A percentile compares a stretch with the other conserved stretches of the same genome.
Evolutionary conservation across 2,329 filamentous ascomycete species (phyloP).

Genomic region (Cladosporium halotolerans): DNA sequence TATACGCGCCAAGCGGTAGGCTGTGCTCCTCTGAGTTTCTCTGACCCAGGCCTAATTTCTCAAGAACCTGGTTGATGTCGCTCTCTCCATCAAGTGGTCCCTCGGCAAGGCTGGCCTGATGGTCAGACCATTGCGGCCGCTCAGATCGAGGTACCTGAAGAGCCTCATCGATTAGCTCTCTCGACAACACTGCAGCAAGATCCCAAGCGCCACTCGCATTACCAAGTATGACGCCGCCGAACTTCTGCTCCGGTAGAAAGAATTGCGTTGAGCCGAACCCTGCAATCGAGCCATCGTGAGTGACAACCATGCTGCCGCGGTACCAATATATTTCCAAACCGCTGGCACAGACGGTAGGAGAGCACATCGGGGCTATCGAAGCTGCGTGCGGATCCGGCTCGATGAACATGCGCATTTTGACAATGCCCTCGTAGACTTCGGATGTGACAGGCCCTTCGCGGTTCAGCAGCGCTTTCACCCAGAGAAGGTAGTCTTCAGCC

Average conservation of each 20-base stretch:
- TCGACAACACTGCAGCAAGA: constrained; percentile 15
- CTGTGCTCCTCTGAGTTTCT: constrained; percentile 11
- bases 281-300: constrained; percentile 25
- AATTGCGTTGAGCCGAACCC: constrained; percentile 26
- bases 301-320: constrained; percentile 25
- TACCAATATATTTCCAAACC: constrained; percentile 28
- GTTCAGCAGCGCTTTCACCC: constrained; percentile 26
- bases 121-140: constrained; percentile 15
- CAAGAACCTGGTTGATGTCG: constrained; percentile 12
- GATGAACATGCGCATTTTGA: constrained; percentile 21
- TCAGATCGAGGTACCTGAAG: constrained; percentile 18
- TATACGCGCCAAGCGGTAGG: constrained; percentile 19
- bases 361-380: constrained; percentile 12
- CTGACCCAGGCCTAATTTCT: background rate
- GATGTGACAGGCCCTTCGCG: constrained; percentile 23
- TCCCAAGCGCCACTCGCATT: constrained; percentile 20
- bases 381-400: constrained; percentile 13
- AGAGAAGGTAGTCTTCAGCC: constrained; percentile 29
- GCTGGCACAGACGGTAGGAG: constrained; percentile 22
- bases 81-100: constrained; percentile 2
- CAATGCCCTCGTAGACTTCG: constrained; percentile 21
- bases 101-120: background rate
- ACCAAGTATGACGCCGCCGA: constrained; percentile 28
- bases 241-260: constrained; percentile 25
- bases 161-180: constrained; percentile 23